A percentile compares a stretch with the other conserved stretches of the same genome.
These are phyloP conservation scores for Aspergillus floridensis DNA, from an alignment of 2,329 filamentous ascomycete genomes.

Conservation along the genomic window DNA sequence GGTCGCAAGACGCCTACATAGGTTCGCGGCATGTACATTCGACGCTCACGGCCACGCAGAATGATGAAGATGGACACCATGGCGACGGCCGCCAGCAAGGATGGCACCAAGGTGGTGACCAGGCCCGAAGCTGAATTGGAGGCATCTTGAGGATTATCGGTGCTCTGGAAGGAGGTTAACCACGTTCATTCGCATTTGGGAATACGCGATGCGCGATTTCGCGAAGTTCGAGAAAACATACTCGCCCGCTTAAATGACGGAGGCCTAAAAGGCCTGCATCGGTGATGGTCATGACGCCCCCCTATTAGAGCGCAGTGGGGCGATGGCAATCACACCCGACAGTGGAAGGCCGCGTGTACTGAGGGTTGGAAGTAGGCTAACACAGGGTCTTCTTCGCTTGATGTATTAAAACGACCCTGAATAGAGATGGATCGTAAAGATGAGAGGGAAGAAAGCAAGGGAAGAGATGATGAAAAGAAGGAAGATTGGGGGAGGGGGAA, in stretches of 20 bases:
- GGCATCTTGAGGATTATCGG: constrained; percentile 10
- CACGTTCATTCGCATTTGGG: background rate
- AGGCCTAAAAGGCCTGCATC: constrained; percentile 20
- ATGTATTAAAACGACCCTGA: background rate
- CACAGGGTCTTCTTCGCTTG: background rate
- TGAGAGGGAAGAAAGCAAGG: background rate
- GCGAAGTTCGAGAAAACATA: constrained; percentile 14
- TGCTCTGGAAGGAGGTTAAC: constrained; percentile 3
- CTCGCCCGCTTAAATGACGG: constrained; percentile 18
- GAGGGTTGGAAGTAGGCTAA: background rate
- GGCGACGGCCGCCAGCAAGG: constrained; percentile 43
- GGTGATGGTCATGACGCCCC: constrained; percentile 16
- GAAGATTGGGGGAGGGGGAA: background rate
- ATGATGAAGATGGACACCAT: constrained; percentile 53
- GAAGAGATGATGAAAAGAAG: background rate
- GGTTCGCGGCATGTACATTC: constrained; percentile 56
- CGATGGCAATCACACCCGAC: background rate
- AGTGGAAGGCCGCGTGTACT: background rate
- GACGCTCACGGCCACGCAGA: constrained; percentile 48
- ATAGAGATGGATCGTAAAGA: background rate
- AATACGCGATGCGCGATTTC: background rate
- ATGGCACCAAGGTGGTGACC: constrained; percentile 49
- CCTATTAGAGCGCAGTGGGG: background rate
- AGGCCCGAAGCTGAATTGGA: constrained; percentile 46
- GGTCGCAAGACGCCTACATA: constrained; percentile 54